Percentiles rank a stretch among this genome's conserved stretches.
phyloP scores from a whole-genome alignment of 352 stramenopile genomes.

The Globisporangium irregulare region DNA sequence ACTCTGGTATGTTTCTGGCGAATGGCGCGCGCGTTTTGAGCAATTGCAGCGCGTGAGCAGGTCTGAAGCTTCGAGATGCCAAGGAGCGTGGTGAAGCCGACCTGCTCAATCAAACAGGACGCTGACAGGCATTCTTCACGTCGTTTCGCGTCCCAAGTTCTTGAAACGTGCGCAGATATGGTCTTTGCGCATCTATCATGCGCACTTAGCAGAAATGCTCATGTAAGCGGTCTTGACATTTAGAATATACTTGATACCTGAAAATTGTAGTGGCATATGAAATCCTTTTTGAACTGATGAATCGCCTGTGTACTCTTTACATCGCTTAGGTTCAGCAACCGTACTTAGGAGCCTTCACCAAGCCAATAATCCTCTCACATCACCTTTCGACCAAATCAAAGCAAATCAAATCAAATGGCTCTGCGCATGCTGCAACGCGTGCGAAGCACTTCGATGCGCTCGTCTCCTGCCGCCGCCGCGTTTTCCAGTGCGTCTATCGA shows the following conservation, averaged over 20 bases:
- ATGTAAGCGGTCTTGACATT: no score
- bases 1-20: neutral
- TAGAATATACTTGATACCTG: no score
- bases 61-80: neutral
- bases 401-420: slow-evolving; percentile 22
- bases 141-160: slow-evolving; percentile 23
- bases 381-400: slow-evolving; percentile 3
- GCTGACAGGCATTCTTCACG: slow-evolving; percentile 11
- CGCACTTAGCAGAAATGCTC: no score
- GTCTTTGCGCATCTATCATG: no score
- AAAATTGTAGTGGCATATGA: no score
- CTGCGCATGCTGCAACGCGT: slow-evolving; percentile 32
- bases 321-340: no score
- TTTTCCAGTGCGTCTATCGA: slow-evolving; percentile 29
- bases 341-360: no score
- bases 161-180: neutral
- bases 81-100: neutral
- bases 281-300: no score
- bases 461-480: slow-evolving; percentile 6
- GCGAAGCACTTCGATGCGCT: slow-evolving; percentile 14
- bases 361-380: neutral
- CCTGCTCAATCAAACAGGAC: neutral
- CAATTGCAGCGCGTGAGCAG: neutral
- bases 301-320: no score
- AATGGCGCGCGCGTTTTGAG: no score